These are phyloP conservation scores for Cladosporium sp. DNA, from an alignment of 2,329 filamentous ascomycete genomes.

Conservation along the genomic window DNA sequence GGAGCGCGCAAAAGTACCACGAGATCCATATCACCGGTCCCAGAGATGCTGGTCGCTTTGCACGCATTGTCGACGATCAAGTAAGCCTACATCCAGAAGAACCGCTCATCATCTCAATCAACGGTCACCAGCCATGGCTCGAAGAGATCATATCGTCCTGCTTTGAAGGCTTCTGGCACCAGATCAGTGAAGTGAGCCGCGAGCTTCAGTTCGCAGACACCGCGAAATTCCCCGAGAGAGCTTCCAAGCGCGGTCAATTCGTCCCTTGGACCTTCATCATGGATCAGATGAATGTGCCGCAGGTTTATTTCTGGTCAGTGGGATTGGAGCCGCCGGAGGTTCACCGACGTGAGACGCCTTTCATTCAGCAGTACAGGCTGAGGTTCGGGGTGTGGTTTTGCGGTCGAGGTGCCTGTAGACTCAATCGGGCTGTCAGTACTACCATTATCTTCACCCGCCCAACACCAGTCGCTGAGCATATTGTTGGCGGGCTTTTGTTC, in stretches of 20 bases:
- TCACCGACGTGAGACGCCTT: constrained; percentile 19
- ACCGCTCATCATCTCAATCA: constrained; percentile 32
- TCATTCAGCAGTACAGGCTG: constrained; percentile 31
- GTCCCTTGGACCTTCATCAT: constrained; percentile 35
- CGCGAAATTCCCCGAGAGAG: constrained; percentile 33
- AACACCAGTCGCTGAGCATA: constrained; percentile 27
- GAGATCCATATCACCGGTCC: constrained; percentile 25
- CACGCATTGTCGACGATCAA: constrained; percentile 29
- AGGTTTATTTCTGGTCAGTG: constrained; percentile 36
- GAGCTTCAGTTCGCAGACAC: constrained; percentile 32
- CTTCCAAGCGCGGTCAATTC: constrained; percentile 25
- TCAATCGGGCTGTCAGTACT: constrained; percentile 28
- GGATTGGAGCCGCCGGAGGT: constrained; percentile 27
- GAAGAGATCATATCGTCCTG: constrained; percentile 30
- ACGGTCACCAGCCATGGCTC: constrained; percentile 33
- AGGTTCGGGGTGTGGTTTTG: constrained; percentile 34
- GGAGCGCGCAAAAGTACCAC: constrained; percentile 23
- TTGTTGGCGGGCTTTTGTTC: constrained; percentile 31
- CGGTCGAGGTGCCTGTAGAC: constrained; percentile 29
- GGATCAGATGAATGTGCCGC: constrained; percentile 35
- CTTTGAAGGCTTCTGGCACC: constrained; percentile 30
- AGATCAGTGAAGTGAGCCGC: constrained; percentile 31
- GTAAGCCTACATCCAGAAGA: constrained; percentile 28
- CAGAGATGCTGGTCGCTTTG: constrained; percentile 28
- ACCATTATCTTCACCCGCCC: constrained; percentile 32